These are phyloP conservation scores for Solidago caesia DNA, from an alignment of 129 eudicot genomes.

Conservation along the genomic window DNA sequence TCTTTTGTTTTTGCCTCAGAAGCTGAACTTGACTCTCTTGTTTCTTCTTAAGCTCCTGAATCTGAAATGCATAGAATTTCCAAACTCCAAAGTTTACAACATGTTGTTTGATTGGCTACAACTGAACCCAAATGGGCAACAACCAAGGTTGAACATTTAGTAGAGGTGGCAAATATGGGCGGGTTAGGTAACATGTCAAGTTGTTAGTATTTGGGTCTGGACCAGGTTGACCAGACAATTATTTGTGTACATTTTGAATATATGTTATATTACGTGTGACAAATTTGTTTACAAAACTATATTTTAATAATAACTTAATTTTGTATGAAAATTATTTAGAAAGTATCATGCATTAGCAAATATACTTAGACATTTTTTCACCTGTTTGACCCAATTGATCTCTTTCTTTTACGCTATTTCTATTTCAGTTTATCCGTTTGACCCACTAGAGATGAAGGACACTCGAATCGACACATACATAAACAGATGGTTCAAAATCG, in stretches of 20 bases:
- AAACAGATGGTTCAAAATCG: not conserved
- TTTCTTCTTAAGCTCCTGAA: slow-evolving; percentile 94
- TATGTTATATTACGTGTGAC: too few species aligned
- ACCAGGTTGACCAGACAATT: not conserved
- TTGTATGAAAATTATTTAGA: not conserved
- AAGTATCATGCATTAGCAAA: not conserved
- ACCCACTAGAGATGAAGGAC: not conserved
- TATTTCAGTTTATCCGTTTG: not conserved
- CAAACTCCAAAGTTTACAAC: not conserved
- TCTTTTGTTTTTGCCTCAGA: slow-evolving; percentile 90
- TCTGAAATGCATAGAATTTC: slow-evolving; percentile 39
- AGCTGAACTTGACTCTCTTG: slow-evolving; percentile 98
- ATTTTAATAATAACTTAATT: too few species aligned
- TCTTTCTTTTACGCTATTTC: not conserved
- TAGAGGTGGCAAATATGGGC: not conserved
- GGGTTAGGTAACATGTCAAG: not conserved
- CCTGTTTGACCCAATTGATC: not conserved
- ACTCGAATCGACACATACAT: not conserved
- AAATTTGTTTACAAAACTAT: too few species aligned
- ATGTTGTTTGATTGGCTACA: not conserved
- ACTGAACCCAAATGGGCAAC: slow-evolving; percentile 5
- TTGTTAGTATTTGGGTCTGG: not conserved
- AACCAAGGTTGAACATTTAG: not conserved
- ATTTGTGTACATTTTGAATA: too few species aligned
- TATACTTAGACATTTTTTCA: not conserved